Evolutionary conservation across 2,329 filamentous ascomycete species (phyloP), one percentile per base, ranked within the genome.

Genomic region (Diplodia intermedia): DNA sequence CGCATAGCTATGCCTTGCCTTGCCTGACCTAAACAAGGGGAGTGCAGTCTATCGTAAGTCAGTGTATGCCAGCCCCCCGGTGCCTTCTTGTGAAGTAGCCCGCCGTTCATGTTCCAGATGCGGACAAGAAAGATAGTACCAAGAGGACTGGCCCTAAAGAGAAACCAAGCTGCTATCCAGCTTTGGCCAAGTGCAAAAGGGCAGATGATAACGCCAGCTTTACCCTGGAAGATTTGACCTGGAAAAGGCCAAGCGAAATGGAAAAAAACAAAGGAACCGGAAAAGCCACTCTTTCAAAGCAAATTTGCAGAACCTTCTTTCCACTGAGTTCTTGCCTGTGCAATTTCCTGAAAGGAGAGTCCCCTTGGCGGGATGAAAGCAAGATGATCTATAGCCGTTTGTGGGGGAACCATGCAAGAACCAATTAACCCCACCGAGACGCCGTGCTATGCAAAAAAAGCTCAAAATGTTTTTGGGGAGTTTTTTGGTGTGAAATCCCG

Each of bases 381-480:
- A 61, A n/a, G 26, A 20, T 5, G 29, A 2, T 63, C 29, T 63
- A 52, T 36, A 29, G 11, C n/a, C 43, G 11, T 52, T 31, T 38
- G n/a, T 5, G 38, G 29, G 43, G 20, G n/a, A 12, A 11, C 18
- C 60, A 12, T 36, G 23, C 26, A 14, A 36, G 29, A 61, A 52
- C 18, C 43, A 23, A 33, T 20, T 57, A 15, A 3, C n/a, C 65
- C 38, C 26, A 11, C 54, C 54, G 43, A 52, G 18, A 56, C 65
- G 65, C 65, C 65, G 38, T 66, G 65, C 65, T 66, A 66, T 66
- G 54, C 65, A 40, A 52, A 57, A 66, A 31, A 29, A 6, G 52
- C 50, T 57, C 52, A 52, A 29, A 20, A 49, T 50, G 5, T 49
- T 52, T 43, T 38, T 56, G 65, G 38, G 52, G 23, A 31, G 26